Percentiles rank a stretch among this genome's conserved stretches.
Evolutionary conservation across 2,329 filamentous ascomycete genomes (phyloP).

Genomic region (Colletotrichum acutatum): DNA sequence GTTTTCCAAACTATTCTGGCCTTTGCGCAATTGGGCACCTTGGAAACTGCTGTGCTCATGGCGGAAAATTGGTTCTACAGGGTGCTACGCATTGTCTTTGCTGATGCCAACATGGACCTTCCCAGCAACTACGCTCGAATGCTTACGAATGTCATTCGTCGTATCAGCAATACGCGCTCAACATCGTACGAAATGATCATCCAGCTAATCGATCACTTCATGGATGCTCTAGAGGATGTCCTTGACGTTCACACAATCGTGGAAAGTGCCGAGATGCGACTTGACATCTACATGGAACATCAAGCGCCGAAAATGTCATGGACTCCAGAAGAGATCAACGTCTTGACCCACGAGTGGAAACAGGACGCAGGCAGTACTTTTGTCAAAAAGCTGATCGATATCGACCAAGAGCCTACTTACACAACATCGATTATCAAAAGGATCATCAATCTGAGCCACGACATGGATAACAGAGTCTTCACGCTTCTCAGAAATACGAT

Average conservation of each 20-base stretch:
- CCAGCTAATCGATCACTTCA: constrained; percentile 57
- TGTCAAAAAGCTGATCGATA: constrained; percentile 72
- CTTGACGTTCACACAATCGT: constrained; percentile 49
- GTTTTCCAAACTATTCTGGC: constrained; percentile 77
- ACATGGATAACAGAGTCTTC: constrained; percentile 63
- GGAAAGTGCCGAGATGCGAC: constrained; percentile 52
- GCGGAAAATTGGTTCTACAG: constrained; percentile 69
- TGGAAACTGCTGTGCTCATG: constrained; percentile 69
- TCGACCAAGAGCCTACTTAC: constrained; percentile 65
- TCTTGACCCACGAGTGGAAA: constrained; percentile 56
- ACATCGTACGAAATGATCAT: constrained; percentile 66
- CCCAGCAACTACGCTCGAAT: constrained; percentile 66
- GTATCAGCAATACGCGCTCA: constrained; percentile 58
- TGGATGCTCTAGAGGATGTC: constrained; percentile 54
- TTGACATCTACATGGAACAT: constrained; percentile 45
- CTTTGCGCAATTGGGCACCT: constrained; percentile 71
- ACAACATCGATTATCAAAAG: constrained; percentile 67
- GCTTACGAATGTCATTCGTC: constrained; percentile 61
- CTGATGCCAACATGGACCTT: constrained; percentile 65
- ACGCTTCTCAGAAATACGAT: constrained; percentile 65
- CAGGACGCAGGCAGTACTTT: constrained; percentile 61
- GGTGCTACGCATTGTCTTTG: constrained; percentile 68
- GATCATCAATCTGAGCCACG: constrained; percentile 63
- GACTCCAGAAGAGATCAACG: constrained; percentile 56
- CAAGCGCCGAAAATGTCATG: constrained; percentile 52